Evolutionary conservation across 2,329 filamentous ascomycete species (phyloP), one percentile per base, ranked within the genome.

Genomic region (Fusarium devonianum): DNA sequence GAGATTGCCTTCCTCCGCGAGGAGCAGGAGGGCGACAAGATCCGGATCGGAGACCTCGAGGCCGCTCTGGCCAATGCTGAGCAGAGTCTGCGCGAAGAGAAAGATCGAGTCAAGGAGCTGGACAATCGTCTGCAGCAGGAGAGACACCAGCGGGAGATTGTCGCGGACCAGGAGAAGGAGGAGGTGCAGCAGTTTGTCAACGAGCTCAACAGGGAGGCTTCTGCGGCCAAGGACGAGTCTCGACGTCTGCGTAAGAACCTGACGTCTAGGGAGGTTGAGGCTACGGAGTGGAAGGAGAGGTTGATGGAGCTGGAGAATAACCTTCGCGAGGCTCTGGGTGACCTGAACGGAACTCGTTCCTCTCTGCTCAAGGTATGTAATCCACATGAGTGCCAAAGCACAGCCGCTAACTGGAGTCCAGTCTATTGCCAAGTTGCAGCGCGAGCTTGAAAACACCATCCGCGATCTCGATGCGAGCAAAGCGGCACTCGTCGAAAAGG

Each of bases 1-100:
- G 94, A 99, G 71, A 95, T 97, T 72, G 87, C 90, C 1, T 99
- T 99, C 80, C 73, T 99, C 39, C 87, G 94, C 2, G 94, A 99
- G 69, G 94, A 99, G 75, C 94, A 99, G 71, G 94, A 99, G 72
- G 85, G 84, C 13, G 94, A 99, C 77, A 99, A 99, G 80, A 96
- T 99, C 69, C 92, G 92, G 73, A 97, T 99, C 65, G 91, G 93
- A 26, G 92, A 97, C 66, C 79, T 97, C 7, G 92, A 97, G 67
- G 89, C 90, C 7, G 85, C 87, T 11, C 75, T 97, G 26, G 89
- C 90, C 63, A 88, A 85, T 47, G 82, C 86, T n/a, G 89, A 95
- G 69, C 85, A 91, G 65, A 84, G 78, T 37, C 76, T 96, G n/a
- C 84, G 88, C 47, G 92, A 94, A 40, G 92, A 96, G 71, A 89